Conservation (phyloP, 495 filamentous ascomycete genomes). For the Penicillium crystallinum region DNA sequence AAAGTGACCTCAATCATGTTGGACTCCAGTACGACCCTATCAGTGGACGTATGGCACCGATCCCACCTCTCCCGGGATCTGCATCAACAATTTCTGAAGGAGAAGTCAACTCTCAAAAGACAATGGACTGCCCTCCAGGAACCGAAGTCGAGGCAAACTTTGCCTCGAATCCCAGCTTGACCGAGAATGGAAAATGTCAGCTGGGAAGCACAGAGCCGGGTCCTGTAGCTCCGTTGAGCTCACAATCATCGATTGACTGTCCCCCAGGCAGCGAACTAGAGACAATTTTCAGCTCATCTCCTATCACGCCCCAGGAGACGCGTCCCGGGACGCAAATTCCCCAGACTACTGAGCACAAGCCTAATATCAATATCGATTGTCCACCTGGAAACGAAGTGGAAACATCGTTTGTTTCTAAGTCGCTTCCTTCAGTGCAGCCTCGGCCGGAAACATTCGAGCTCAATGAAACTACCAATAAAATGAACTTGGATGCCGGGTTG, state of each 20-base stretch:
- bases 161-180: background rate
- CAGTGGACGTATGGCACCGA: constrained; percentile 35
- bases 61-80: background rate
- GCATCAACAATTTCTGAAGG: background rate
- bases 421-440: background rate
- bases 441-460: background rate
- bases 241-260: constrained; percentile 5
- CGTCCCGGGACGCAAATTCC: background rate
- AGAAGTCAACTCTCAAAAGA: background rate
- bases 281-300: background rate
- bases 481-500: background rate
- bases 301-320: background rate
- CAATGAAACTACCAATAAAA: background rate
- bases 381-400: constrained; percentile 7
- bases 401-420: constrained; percentile 6
- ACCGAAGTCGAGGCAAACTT: constrained; percentile 12
- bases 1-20: background rate
- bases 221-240: background rate
- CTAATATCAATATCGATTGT: constrained; percentile 4
- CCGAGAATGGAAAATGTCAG: constrained; percentile 10
- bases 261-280: constrained; percentile 9
- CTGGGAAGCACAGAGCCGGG: background rate
- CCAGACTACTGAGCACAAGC: background rate
- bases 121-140: constrained; percentile 11
- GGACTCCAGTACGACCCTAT: constrained; percentile 35